phyloP scores from a whole-genome alignment of 768 basidiomycete species.

The Pleurotus platypus region DNA sequence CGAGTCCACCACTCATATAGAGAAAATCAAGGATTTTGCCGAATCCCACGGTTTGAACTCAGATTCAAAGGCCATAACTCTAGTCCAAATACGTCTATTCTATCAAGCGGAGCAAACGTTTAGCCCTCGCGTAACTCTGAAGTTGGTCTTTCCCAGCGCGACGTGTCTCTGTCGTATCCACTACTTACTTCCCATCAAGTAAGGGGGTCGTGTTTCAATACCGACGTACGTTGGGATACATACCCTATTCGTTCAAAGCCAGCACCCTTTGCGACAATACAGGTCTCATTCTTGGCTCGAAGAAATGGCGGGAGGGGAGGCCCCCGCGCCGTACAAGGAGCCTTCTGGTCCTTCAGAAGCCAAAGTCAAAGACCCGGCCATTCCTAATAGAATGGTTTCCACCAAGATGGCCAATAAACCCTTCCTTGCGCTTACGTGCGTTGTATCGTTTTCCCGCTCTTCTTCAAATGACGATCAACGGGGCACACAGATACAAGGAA shows the following conservation, averaged over 20 bases:
- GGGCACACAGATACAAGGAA: slow-evolving; percentile 52
- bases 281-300: slow-evolving; percentile 59
- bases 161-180: background rate
- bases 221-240: too few relatives aligned
- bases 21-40: too few relatives aligned
- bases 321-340: slow-evolving; percentile 33
- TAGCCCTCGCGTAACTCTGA: background rate
- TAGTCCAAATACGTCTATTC: too few relatives aligned
- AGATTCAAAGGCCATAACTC: too few relatives aligned
- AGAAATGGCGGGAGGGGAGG: slow-evolving; percentile 38
- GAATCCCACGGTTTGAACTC: too few relatives aligned
- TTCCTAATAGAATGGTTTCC: slow-evolving; percentile 68
- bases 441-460: slow-evolving; percentile 17
- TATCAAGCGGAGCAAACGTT: too few relatives aligned
- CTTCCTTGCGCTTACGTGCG: slow-evolving; percentile 79
- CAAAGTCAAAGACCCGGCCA: slow-evolving; percentile 57
- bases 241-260: too few relatives aligned
- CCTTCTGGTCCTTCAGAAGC: slow-evolving; percentile 29
- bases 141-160: slow-evolving; percentile 1
- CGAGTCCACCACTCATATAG: too few relatives aligned
- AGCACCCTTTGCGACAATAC: background rate
- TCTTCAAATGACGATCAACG: slow-evolving; percentile 11
- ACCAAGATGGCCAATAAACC: slow-evolving; percentile 83
- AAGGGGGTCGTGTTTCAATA: too few relatives aligned
- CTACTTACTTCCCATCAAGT: background rate